Percentiles rank a stretch among this genome's conserved stretches.
These are phyloP conservation scores for Puccinia coronata DNA, from an alignment of 1,284 basidiomycete species.

Conservation along the genomic window DNA sequence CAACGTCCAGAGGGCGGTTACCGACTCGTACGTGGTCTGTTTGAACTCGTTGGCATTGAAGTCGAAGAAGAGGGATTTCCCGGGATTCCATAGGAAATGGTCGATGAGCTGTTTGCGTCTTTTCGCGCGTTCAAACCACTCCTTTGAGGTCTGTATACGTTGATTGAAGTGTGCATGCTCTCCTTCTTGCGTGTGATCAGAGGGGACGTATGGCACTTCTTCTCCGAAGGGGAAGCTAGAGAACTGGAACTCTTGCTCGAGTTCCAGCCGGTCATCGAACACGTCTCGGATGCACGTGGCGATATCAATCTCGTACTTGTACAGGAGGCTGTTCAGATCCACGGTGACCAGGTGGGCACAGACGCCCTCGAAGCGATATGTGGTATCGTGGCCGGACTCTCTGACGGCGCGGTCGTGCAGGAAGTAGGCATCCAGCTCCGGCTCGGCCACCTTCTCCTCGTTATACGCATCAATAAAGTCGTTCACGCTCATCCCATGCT, in stretches of 20 bases:
- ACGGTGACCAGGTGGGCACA: conserved; percentile 94
- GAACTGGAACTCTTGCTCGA: conserved; percentile 87
- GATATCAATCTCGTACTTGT: conserved; percentile 70
- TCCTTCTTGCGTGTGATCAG: background rate
- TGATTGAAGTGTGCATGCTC: conserved; percentile 65
- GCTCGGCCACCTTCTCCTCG: conserved; percentile 77
- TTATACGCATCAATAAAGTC: conserved; percentile 98
- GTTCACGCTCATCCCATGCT: conserved; percentile 90
- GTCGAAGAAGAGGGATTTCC: conserved; percentile 90
- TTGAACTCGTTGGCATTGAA: conserved; percentile 71
- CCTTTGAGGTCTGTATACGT: conserved; percentile 70
- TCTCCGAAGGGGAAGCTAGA: conserved; percentile 86
- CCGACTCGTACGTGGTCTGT: conserved; percentile 86
- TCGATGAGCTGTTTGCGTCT: conserved; percentile 81
- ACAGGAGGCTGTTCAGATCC: conserved; percentile 80
- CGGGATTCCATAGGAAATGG: conserved; percentile 93
- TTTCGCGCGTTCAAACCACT: conserved; percentile 87
- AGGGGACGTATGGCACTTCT: conserved; percentile 59
- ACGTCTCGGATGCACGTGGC: conserved; percentile 90
- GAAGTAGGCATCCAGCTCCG: conserved; percentile 93
- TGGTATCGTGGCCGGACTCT: conserved; percentile 83
- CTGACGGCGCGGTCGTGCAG: conserved; percentile 78
- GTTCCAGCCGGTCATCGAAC: conserved; percentile 83
- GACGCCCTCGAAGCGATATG: conserved; percentile 89
- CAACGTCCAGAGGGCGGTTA: conserved; percentile 90